phyloP scores from a whole-genome alignment of 108 stramenopile genomes.

The Bacterosira constricta region DNA sequence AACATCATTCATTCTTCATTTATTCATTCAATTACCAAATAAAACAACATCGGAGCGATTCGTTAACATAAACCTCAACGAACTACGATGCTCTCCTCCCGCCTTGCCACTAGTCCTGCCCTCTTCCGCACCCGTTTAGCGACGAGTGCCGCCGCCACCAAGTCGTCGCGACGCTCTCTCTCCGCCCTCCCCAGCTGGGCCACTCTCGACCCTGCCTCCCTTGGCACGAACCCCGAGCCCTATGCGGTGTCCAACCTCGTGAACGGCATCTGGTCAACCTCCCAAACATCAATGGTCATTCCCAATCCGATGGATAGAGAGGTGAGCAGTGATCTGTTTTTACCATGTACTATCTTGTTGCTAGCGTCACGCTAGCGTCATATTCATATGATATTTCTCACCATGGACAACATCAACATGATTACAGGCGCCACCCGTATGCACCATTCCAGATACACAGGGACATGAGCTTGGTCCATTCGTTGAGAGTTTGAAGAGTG shows the following conservation, averaged over 20 bases:
- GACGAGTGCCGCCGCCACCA: not conserved
- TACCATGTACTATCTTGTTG: no score
- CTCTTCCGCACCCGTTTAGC: no score
- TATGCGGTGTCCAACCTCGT: slow-evolving; percentile 74
- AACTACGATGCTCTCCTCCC: slow-evolving; percentile 20
- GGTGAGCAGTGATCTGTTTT: no score
- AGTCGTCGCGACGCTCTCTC: not conserved
- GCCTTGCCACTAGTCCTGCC: slow-evolving; percentile 7
- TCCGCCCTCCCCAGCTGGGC: slow-evolving; percentile 74
- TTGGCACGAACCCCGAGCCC: slow-evolving; percentile 64
- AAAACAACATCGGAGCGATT: no score
- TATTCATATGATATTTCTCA: no score
- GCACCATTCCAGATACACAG: slow-evolving; percentile 78
- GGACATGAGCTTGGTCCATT: slow-evolving; percentile 80
- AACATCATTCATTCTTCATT: no score
- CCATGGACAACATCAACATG: no score
- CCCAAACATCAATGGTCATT: slow-evolving; percentile 53
- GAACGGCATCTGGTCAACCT: slow-evolving; percentile 66
- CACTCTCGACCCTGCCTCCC: slow-evolving; percentile 67
- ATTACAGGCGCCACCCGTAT: slow-evolving; percentile 69
- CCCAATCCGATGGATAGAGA: slow-evolving; percentile 77
- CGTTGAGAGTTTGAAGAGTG: slow-evolving; percentile 67
- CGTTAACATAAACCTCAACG: no score
- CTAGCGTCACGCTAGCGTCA: no score
- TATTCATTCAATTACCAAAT: no score